Evolutionary conservation across 192 early-diverging fungal genomes (phyloP).

Genomic region (Coemansia sp.): DNA sequence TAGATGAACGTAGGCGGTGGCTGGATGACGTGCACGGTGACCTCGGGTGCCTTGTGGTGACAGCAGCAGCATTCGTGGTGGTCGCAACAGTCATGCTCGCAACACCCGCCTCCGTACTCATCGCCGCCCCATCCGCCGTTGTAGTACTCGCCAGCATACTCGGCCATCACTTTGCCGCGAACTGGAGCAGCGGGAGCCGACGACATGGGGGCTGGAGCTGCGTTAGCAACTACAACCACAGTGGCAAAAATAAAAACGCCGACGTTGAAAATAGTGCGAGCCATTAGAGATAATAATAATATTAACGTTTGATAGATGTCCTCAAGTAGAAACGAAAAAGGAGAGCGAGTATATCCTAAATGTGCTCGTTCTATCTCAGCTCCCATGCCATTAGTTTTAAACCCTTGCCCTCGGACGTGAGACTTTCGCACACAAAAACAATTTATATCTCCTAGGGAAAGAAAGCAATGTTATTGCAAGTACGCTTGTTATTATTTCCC

Average conservation of each 20-base stretch:
- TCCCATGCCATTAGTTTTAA: neutral
- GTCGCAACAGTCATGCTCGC: conserved; percentile 14
- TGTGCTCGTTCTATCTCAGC: neutral
- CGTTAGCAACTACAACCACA: conserved; percentile 9
- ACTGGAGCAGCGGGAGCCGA: neutral
- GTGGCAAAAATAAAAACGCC: conserved; percentile 16
- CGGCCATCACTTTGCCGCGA: conserved; percentile 7
- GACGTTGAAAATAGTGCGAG: conserved; percentile 27
- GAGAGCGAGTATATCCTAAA: no score
- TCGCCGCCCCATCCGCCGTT: conserved; percentile 18
- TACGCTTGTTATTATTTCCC: neutral
- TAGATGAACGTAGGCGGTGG: conserved; percentile 53
- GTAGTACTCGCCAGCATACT: neutral
- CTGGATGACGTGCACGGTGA: conserved; percentile 52
- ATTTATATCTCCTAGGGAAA: neutral
- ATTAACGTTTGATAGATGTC: neutral
- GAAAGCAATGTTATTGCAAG: neutral
- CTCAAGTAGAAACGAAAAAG: neutral
- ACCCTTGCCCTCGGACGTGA: conserved; percentile 4
- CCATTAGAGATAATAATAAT: conserved; percentile 21
- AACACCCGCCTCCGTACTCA: conserved; percentile 17
- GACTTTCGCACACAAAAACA: neutral
- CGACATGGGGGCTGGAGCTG: neutral
- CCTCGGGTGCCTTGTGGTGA: conserved; percentile 32
- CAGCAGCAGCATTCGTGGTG: conserved; percentile 20